Percentiles rank a stretch among this genome's conserved stretches.
phyloP scores from a whole-genome alignment of 441 rosid species.

The Gossypium trilobum region DNA sequence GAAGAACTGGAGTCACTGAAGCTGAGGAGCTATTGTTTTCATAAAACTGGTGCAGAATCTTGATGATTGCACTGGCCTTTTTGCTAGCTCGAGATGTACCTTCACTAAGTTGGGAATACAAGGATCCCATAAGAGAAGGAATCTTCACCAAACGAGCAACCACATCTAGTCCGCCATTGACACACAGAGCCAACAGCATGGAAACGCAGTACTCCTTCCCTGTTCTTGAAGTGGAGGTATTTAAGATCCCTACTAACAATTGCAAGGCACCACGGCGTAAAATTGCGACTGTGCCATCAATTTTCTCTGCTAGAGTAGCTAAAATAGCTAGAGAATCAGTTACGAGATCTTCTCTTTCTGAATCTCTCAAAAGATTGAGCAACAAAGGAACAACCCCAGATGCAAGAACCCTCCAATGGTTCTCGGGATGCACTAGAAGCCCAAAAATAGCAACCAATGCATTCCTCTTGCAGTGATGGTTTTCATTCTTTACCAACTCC shows the following conservation, averaged over 20 bases:
- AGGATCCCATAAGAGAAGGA: conserved; percentile 51
- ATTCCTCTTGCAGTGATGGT: conserved; percentile 46
- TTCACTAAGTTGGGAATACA: conserved; percentile 53
- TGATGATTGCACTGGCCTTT: conserved; percentile 58
- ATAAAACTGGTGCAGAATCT: conserved; percentile 52
- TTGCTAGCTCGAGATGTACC: conserved; percentile 63
- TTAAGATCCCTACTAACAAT: conserved; percentile 32
- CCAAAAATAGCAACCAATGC: conserved; percentile 61
- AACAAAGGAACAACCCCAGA: conserved; percentile 49
- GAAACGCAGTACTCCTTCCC: conserved; percentile 56
- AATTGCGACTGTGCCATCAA: conserved; percentile 48
- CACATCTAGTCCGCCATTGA: conserved; percentile 56
- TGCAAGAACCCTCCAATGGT: conserved; percentile 51
- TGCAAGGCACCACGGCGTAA: conserved; percentile 38
- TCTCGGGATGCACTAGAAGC: conserved; percentile 42
- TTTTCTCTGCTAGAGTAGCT: conserved; percentile 52
- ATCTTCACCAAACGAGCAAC: conserved; percentile 38
- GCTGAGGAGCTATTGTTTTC: conserved; percentile 41
- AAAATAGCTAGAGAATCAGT: conserved; percentile 57
- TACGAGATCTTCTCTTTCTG: conserved; percentile 36
- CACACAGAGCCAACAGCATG: conserved; percentile 54
- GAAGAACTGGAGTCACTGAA: conserved; percentile 26
- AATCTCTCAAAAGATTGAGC: conserved; percentile 29
- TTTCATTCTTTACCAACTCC: conserved; percentile 34
- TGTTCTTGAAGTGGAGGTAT: conserved; percentile 37